phyloP scores from a whole-genome alignment of 306 rosid genomes.

The Malus domestica region DNA sequence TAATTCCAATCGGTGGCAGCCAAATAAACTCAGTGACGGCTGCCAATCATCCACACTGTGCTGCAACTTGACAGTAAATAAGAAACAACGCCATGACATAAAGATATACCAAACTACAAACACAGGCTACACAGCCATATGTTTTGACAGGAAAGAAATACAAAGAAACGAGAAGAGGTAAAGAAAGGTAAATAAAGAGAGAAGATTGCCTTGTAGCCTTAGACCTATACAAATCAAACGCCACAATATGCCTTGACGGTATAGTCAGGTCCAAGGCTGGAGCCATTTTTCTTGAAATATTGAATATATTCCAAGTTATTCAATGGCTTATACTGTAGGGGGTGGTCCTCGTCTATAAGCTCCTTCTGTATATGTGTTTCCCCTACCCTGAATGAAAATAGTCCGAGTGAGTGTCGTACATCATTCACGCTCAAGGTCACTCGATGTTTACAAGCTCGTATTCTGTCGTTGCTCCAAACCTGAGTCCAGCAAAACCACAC shows the following conservation, averaged over 20 bases:
- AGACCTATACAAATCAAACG: not conserved
- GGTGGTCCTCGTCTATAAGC: constrained; percentile 18
- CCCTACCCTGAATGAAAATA: constrained; percentile 8
- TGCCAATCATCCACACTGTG: too few relatives aligned
- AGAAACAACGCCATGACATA: too few relatives aligned
- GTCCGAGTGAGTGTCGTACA: constrained; percentile 6
- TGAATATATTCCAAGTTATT: not conserved
- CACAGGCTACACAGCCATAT: too few relatives aligned
- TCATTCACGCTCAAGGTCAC: constrained; percentile 3
- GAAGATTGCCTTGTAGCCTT: too few relatives aligned
- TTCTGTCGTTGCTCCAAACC: constrained; percentile 30
- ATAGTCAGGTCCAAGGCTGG: not conserved
- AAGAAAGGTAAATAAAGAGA: too few relatives aligned
- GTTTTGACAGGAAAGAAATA: too few relatives aligned
- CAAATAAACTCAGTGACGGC: too few relatives aligned
- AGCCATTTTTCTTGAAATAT: not conserved
- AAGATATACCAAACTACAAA: too few relatives aligned
- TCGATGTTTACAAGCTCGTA: constrained; percentile 10
- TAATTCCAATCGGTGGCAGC: too few relatives aligned
- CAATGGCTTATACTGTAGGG: constrained; percentile 13
- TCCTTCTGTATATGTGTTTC: constrained; percentile 5
- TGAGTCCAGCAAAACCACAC: not conserved
- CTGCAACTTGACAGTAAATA: too few relatives aligned
- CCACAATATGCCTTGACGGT: not conserved
- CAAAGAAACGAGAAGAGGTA: too few relatives aligned